phyloP scores from a whole-genome alignment of 2,329 filamentous ascomycete species.

The Colletotrichum lini region DNA sequence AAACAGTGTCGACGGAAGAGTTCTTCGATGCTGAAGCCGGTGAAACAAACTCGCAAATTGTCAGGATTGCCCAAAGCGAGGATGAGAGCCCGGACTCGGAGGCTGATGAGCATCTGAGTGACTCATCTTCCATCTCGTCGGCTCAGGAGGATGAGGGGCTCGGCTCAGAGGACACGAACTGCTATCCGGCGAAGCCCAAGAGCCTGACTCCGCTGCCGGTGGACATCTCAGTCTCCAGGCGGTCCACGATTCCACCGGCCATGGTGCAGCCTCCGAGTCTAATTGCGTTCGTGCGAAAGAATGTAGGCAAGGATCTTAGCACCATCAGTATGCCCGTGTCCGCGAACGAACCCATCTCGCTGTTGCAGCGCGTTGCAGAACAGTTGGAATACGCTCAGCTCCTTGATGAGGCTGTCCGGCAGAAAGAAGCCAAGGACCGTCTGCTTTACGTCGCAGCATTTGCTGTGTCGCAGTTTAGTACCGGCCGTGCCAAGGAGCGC shows the following conservation, averaged over 20 bases:
- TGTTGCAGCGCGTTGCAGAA: conserved; percentile 91
- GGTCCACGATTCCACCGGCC: conserved; percentile 79
- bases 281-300: conserved; percentile 95
- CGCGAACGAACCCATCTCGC: conserved; percentile 91
- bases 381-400: conserved; percentile 92
- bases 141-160: conserved; percentile 70
- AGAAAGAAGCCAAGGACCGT: conserved; percentile 75
- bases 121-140: conserved; percentile 72
- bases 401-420: conserved; percentile 80
- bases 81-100: conserved; percentile 73
- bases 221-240: conserved; percentile 73
- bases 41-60: conserved; percentile 74
- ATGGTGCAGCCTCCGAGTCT: conserved; percentile 88
- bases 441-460: conserved; percentile 91
- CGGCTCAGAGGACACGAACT: conserved; percentile 69
- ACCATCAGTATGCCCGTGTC: conserved; percentile 98
- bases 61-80: conserved; percentile 81
- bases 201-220: conserved; percentile 84
- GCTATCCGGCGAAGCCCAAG: conserved; percentile 85
- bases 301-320: conserved; percentile 96
- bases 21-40: conserved; percentile 93
- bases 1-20: conserved; percentile 86
- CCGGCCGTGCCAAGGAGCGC: conserved; percentile 86
- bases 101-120: conserved; percentile 67
- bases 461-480: conserved; percentile 89